These are phyloP conservation scores for Leucoagaricus sp. DNA, from an alignment of 1,284 basidiomycete species.

Conservation along the genomic window DNA sequence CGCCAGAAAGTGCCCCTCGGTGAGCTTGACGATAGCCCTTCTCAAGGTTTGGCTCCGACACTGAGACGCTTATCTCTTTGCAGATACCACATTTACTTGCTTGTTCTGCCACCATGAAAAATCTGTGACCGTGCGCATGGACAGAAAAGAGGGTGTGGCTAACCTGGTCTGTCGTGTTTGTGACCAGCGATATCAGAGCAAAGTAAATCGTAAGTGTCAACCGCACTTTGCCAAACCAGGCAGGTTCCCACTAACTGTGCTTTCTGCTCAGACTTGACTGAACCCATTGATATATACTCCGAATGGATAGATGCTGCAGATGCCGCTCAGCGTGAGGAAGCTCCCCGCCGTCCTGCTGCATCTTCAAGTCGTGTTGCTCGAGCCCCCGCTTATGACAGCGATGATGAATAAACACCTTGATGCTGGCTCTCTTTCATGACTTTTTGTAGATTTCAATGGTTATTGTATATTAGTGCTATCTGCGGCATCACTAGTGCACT, in stretches of 20 bases:
- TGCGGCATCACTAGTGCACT: background rate
- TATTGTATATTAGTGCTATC: slow-evolving; percentile 10
- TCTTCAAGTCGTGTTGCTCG: slow-evolving; percentile 58
- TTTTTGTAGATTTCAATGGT: slow-evolving; percentile 4
- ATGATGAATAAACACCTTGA: slow-evolving; percentile 36
- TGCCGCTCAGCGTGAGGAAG: slow-evolving; percentile 68
- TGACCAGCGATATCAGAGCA: slow-evolving; percentile 81
- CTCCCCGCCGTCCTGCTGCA: slow-evolving; percentile 50
- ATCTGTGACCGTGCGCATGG: slow-evolving; percentile 83
- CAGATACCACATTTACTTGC: slow-evolving; percentile 80
- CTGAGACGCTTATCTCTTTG: background rate
- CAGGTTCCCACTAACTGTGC: slow-evolving; percentile 5
- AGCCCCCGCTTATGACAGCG: slow-evolving; percentile 42
- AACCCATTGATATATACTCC: slow-evolving; percentile 88
- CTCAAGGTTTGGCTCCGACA: background rate
- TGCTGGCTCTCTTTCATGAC: background rate
- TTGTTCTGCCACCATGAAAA: slow-evolving; percentile 93
- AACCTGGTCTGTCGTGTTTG: slow-evolving; percentile 79
- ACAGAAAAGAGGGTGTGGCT: slow-evolving; percentile 81
- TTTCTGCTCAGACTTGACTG: slow-evolving; percentile 66
- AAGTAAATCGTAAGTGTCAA: slow-evolving; percentile 72
- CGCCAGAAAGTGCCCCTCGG: slow-evolving; percentile 72
- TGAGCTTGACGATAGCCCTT: slow-evolving; percentile 31
- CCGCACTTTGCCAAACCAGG: slow-evolving; percentile 7
- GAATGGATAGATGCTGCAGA: slow-evolving; percentile 93